Conservation (phyloP, 2,329 filamentous ascomycete species). For the Ophiostoma quercus region DNA sequence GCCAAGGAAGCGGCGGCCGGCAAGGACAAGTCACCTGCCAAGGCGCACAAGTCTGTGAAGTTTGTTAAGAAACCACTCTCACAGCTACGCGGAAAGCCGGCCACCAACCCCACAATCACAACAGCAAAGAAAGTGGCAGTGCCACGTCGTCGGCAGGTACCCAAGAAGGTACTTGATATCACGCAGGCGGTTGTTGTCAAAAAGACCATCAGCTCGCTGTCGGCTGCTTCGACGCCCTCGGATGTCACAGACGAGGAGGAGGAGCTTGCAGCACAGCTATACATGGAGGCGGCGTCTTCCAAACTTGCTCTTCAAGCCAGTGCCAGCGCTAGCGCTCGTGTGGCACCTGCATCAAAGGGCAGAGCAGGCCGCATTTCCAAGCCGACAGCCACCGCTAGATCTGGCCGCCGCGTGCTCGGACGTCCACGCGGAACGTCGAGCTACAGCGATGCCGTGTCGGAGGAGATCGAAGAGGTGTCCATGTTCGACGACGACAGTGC, state of each 20-base stretch:
- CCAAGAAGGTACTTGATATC: not conserved
- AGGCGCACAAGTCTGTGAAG: conserved; percentile 15
- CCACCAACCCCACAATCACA: too few relatives aligned
- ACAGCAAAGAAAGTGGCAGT: not conserved
- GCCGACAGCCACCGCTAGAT: not conserved
- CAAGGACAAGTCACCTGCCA: not conserved
- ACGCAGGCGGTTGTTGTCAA: not conserved
- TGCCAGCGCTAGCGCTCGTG: not conserved
- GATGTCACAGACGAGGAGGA: conserved; percentile 15
- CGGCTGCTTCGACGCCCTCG: not conserved
- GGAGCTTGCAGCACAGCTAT: conserved; percentile 20
- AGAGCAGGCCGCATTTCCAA: not conserved
- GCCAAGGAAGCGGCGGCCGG: conserved; percentile 8
- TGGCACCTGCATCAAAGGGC: not conserved
- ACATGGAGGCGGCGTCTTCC: not conserved
- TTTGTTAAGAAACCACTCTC: conserved; percentile 13
- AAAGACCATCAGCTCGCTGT: not conserved
- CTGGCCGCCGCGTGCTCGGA: not conserved
- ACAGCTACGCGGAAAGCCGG: not conserved
- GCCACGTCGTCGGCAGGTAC: not conserved
- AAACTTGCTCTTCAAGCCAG: not conserved
- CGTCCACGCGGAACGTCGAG: not conserved
- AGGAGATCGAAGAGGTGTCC: conserved; percentile 8
- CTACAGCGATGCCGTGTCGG: not conserved
- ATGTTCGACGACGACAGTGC: conserved; percentile 11